These are phyloP conservation scores for Melampsora medusae DNA, from an alignment of 1,284 basidiomycete genomes.

Conservation along the genomic window DNA sequence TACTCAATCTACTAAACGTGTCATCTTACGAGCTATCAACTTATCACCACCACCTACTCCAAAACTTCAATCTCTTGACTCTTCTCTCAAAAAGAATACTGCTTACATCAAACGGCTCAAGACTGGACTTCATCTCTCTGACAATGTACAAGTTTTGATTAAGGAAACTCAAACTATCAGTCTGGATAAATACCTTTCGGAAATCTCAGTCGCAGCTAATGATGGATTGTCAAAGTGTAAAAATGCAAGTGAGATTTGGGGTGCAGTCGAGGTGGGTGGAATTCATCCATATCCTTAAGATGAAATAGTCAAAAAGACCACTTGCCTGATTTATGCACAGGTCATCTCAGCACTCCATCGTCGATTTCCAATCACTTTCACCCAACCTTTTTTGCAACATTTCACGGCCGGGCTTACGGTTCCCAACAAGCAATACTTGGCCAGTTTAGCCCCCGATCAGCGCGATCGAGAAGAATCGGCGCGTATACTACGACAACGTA, in stretches of 20 bases:
- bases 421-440: conserved; percentile 45
- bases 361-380: conserved; percentile 77
- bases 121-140: conserved; percentile 68
- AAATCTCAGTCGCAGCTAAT: conserved; percentile 78
- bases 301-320: background rate
- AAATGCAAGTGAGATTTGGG: conserved; percentile 83
- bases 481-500: conserved; percentile 76
- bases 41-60: conserved; percentile 5
- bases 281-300: background rate
- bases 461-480: conserved; percentile 87
- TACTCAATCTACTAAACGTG: conserved; percentile 17
- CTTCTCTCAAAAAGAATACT: conserved; percentile 88
- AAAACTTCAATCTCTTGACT: conserved; percentile 60
- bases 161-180: conserved; percentile 87
- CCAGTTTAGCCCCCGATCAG: conserved; percentile 68
- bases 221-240: conserved; percentile 84
- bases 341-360: conserved; percentile 83
- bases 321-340: conserved; percentile 57
- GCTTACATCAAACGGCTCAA: conserved; percentile 85
- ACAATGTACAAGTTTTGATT: conserved; percentile 77
- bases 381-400: conserved; percentile 67
- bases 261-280: conserved; percentile 76
- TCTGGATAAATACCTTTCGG: conserved; percentile 93
- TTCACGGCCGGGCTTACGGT: conserved; percentile 65
- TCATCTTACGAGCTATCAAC: conserved; percentile 14